Conservation (phyloP, 1,284 basidiomycete genomes). For the Quambalaria eucalypti region DNA sequence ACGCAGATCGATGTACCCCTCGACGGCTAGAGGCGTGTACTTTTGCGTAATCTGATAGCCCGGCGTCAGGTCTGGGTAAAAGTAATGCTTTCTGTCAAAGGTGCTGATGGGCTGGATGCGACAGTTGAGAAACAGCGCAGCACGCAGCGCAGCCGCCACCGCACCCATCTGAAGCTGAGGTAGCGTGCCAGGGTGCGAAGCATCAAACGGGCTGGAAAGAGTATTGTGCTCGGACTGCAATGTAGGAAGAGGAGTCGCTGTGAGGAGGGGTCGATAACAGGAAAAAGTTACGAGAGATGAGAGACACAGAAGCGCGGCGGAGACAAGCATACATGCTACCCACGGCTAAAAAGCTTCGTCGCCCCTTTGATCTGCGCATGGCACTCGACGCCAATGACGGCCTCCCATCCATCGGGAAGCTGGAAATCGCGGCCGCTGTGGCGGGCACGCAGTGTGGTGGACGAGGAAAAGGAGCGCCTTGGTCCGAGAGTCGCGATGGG, state of each 20-base stretch:
- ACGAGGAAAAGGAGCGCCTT: too few species aligned
- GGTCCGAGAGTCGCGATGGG: too few species aligned
- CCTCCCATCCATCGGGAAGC: constrained; percentile 28
- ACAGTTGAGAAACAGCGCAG: constrained; percentile 71
- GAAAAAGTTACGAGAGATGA: too few species aligned
- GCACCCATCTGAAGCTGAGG: constrained; percentile 69
- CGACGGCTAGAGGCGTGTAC: constrained; percentile 75
- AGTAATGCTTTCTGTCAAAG: constrained; percentile 89
- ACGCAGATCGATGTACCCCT: constrained; percentile 58
- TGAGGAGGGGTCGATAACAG: too few species aligned
- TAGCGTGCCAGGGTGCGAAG: constrained; percentile 82
- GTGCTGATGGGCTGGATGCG: constrained; percentile 49
- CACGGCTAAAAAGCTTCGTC: constrained; percentile 81
- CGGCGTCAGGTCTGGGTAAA: constrained; percentile 85
- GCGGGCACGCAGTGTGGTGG: too few species aligned
- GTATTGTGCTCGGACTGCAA: constrained; percentile 60
- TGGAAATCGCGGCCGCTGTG: too few species aligned
- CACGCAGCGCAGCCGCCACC: constrained; percentile 69
- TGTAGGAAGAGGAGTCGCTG: constrained; percentile 49
- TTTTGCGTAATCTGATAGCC: constrained; percentile 97
- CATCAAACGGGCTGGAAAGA: constrained; percentile 73
- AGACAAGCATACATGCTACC: constrained; percentile 37
- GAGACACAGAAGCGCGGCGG: constrained; percentile 6
- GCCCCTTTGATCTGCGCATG: constrained; percentile 86
- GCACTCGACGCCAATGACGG: constrained; percentile 87